These are phyloP conservation scores for Verticillium nubilum DNA, from an alignment of 2,329 filamentous ascomycete species.

Conservation along the genomic window DNA sequence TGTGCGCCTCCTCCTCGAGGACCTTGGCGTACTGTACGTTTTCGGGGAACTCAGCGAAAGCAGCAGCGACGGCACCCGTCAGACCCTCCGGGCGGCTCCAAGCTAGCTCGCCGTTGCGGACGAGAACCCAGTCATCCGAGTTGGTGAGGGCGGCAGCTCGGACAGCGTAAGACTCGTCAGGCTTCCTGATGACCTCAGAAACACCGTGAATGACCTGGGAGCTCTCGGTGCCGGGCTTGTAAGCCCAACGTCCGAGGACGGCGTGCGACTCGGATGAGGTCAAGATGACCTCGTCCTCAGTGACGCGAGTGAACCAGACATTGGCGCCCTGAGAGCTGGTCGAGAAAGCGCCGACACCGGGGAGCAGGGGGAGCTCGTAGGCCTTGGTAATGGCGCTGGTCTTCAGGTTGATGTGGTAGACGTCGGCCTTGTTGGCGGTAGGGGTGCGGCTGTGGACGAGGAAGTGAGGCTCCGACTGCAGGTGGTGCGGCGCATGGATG, in stretches of 20 bases:
- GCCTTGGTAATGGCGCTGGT: conserved; percentile 65
- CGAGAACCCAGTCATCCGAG: conserved; percentile 71
- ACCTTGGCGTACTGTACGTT: conserved; percentile 72
- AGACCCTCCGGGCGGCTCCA: conserved; percentile 84
- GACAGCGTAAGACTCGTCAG: conserved; percentile 64
- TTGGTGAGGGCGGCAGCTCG: conserved; percentile 66
- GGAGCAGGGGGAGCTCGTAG: conserved; percentile 69
- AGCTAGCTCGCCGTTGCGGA: conserved; percentile 73
- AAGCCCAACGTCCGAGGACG: conserved; percentile 69
- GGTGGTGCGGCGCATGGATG: conserved; percentile 68
- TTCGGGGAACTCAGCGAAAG: conserved; percentile 72
- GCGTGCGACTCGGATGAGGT: conserved; percentile 72
- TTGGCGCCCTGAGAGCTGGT: conserved; percentile 73
- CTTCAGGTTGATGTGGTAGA: conserved; percentile 77
- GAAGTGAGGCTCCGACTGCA: conserved; percentile 74
- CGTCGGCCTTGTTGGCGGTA: conserved; percentile 71
- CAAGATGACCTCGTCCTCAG: conserved; percentile 66
- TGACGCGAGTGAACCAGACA: conserved; percentile 83
- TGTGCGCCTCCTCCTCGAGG: conserved; percentile 80
- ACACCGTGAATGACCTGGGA: conserved; percentile 59
- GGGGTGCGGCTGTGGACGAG: conserved; percentile 73
- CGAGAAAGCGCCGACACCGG: conserved; percentile 70
- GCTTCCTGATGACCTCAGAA: conserved; percentile 76
- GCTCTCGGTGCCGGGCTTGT: conserved; percentile 38
- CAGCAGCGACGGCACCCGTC: conserved; percentile 71